Percentiles rank a stretch among this genome's conserved stretches.
phyloP scores from a whole-genome alignment of 306 rosid species.

The Cicer pinnatifidum region DNA sequence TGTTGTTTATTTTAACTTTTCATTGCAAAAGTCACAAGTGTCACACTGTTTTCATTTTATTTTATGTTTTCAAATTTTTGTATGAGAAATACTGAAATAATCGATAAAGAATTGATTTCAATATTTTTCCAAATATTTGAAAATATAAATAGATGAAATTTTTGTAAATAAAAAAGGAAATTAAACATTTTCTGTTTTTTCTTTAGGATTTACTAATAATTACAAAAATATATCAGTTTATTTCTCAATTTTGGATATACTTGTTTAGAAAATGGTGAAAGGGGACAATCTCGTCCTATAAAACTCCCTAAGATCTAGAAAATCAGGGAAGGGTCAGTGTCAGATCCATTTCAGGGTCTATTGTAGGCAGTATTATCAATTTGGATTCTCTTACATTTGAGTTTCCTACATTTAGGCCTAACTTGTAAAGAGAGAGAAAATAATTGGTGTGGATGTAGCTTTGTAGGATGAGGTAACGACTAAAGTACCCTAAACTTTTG shows the following conservation, averaged over 20 bases:
- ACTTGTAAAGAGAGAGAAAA: too few relatives aligned
- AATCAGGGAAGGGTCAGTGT: not conserved
- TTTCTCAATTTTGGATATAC: not conserved
- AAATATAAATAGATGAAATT: not conserved
- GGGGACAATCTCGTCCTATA: not conserved
- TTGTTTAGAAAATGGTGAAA: slow-evolving; percentile 19
- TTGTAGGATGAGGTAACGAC: too few relatives aligned
- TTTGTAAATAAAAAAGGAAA: not conserved
- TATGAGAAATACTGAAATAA: too few relatives aligned
- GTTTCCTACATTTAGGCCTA: too few relatives aligned
- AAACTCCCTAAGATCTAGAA: not conserved
- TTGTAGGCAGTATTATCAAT: not conserved
- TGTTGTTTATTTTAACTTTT: not conserved
- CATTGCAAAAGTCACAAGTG: not conserved
- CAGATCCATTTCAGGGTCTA: not conserved
- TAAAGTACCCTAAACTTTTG: too few relatives aligned
- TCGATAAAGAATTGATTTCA: not conserved
- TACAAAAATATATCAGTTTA: not conserved
- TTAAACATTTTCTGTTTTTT: not conserved
- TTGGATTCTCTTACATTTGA: too few relatives aligned
- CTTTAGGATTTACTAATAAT: not conserved
- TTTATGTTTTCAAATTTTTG: not conserved
- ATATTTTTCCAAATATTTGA: slow-evolving; percentile 2
- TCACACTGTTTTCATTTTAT: not conserved
- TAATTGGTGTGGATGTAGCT: too few relatives aligned